Base-by-base conservation (phyloP, 129 eudicot species). In the Flaveria sonorensis region DNA sequence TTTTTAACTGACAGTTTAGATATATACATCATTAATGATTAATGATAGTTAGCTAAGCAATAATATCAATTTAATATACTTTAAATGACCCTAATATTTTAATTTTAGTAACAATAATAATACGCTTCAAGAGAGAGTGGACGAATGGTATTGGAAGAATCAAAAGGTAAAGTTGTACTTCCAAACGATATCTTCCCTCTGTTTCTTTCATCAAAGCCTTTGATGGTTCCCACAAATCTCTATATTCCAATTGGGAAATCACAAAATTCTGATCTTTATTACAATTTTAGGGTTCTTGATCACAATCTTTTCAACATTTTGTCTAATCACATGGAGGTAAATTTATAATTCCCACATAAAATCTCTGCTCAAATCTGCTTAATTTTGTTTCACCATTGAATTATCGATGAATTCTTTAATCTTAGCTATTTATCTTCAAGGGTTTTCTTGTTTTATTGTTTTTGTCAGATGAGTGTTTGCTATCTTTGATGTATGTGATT, bases 151-250 rank as follows among this genome's bases (percentile, higher is more conserved):
- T 79, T 79, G 83, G 78, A 79, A 79, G 51, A 79, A 79, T 47
- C 83, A 71, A 79, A 79, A 79, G 83, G 83, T 61, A 71, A 79
- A 79, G 78, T 79, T 71, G 74, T 79, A 72, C 75, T 80, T 80
- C 64, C 64, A 57, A 72, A 79, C 66, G 73, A 78, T 72, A 63
- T 79, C 78, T 62, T 36, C 53, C 76, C 39, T 61, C 67, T 61
- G 64, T 71, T 52, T 72, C 32, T 57, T 57, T 21, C 64, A 57
- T 61, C 67, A 61, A 61, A 26, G 18, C 57, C 30, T 69, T 69
- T 79, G 56, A 65, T 80, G 28, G 24, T 28, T 57, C 21, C 60
- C 73, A 48, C 68, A 50, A 50, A 71, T 59, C 50, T 46, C 36
- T 10, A 23, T 43, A 20, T 42, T 70, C 20, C 52, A 50, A 68